Evolutionary conservation across 2,329 filamentous ascomycete species (phyloP), one percentile per base, ranked within the genome.

Genomic region (Aulographum hederae): DNA sequence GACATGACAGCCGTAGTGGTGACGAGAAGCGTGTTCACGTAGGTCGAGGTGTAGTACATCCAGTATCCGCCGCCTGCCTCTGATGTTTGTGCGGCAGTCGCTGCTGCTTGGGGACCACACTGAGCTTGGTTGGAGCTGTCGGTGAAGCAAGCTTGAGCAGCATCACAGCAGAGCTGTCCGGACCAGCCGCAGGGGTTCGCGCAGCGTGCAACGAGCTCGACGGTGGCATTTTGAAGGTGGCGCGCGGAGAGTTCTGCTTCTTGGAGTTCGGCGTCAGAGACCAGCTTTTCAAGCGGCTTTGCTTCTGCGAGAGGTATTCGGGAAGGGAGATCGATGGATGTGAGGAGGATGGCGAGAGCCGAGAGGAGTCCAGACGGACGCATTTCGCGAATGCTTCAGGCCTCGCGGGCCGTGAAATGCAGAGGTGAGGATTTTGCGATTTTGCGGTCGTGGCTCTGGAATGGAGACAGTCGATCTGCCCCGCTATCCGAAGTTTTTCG

Each of bases 11-110:
- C 60, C 4, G 67, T 72, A 35, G 57, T 51, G 3, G 67, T 70
- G 27, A 61, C 47, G 5, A 60, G 50, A 37, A 63, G 61, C 10
- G 65, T 72, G 44, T 69, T 59, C 10, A 65, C 56, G 41, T 54
- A 71, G 4, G 64, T 69, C 2, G 65, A 65, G 13, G 69, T 74
- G 43, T 56, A 68, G 48, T 62, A 63, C 38, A 63, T 46, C 65
- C 67, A 73, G 38, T 53, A 47, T n/a, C 62, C 63, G 26, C 44
- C 43, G 32, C 42, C 50, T 28, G 34, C 42, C 26, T 38, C 43
- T 32, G 39, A 38, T 20, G 39, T 42, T 5, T 40, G 43, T 3
- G 39, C 45, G 13, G 34, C 36, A 30, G 32, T 38, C 17, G 41
- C 41, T 19, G 35, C 29, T 2, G 38, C 21, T 17, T 39, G 8